A percentile compares a stretch with the other conserved stretches of the same genome.
Evolutionary conservation across 306 rosid genomes (phyloP).

Genomic region (Purshia tridentata): DNA sequence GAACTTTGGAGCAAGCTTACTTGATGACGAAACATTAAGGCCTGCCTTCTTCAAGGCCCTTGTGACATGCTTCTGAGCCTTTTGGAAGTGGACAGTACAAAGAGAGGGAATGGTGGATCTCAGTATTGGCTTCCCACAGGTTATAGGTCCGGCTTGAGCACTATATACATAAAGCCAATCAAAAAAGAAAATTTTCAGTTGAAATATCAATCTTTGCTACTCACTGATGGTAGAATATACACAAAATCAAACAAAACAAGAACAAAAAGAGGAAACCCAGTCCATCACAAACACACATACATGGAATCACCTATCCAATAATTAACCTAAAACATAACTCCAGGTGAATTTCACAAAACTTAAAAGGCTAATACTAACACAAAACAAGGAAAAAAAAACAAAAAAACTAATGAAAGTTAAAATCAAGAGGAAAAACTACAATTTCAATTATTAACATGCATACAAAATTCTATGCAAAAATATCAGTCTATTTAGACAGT

Average conservation of each 20-base stretch:
- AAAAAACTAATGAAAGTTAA: too few species aligned
- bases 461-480: too few species aligned
- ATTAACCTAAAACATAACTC: too few species aligned
- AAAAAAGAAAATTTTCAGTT: background rate
- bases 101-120: constrained; percentile 52
- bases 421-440: too few species aligned
- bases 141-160: constrained; percentile 52
- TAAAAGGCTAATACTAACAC: too few species aligned
- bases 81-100: constrained; percentile 49
- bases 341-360: too few species aligned
- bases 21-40: constrained; percentile 42
- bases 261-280: too few species aligned
- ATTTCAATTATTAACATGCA: too few species aligned
- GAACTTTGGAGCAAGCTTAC: constrained; percentile 47
- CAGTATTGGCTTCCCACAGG: constrained; percentile 60
- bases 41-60: constrained; percentile 48
- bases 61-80: constrained; percentile 51
- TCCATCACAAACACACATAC: too few species aligned
- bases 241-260: background rate
- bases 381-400: too few species aligned
- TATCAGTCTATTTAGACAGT: too few species aligned
- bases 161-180: constrained; percentile 24
- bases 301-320: too few species aligned
- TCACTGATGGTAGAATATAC: background rate
- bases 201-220: background rate